Evolutionary conservation across 1,139 yeast species (phyloP).

Genomic region (Yamadazyma siamensis): DNA sequence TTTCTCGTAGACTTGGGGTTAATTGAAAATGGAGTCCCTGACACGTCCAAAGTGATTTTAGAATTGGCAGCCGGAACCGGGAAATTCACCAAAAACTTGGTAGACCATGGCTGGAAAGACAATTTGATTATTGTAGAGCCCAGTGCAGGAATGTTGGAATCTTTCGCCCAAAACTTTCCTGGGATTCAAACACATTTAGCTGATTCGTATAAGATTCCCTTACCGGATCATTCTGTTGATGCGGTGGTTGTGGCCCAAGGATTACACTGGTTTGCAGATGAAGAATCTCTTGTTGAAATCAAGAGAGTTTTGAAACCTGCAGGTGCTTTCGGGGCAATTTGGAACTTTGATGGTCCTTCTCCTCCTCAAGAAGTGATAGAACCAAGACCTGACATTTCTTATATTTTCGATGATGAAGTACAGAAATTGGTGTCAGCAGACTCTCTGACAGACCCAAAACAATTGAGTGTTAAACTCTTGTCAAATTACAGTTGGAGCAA

Average conservation of each 20-base stretch:
- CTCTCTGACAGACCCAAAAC: slow-evolving; percentile 4
- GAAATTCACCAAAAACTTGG: slow-evolving; percentile 52
- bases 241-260: slow-evolving; percentile 62
- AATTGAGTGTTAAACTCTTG: slow-evolving; percentile 11
- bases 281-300: slow-evolving; percentile 47
- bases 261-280: slow-evolving; percentile 66
- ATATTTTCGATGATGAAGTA: slow-evolving; percentile 12
- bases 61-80: slow-evolving; percentile 70
- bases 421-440: slow-evolving; percentile 1
- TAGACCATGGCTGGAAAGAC: slow-evolving; percentile 36
- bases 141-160: slow-evolving; percentile 53
- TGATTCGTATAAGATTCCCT: slow-evolving; percentile 49
- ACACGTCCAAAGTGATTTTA: slow-evolving; percentile 31
- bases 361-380: slow-evolving; percentile 8
- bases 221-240: slow-evolving; percentile 44
- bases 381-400: slow-evolving; percentile 8
- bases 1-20: slow-evolving; percentile 39
- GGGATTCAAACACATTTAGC: slow-evolving; percentile 36
- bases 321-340: slow-evolving; percentile 53
- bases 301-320: slow-evolving; percentile 46
- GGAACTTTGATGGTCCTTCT: slow-evolving; percentile 55
- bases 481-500: slow-evolving; percentile 21
- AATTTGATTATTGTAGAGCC: slow-evolving; percentile 54
- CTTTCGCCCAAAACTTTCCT: slow-evolving; percentile 50
- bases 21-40: slow-evolving; percentile 12